Evolutionary conservation across 2,329 filamentous ascomycete species (phyloP), one percentile per base, ranked within the genome.

Genomic region (Pseudohalonectria lignicola): DNA sequence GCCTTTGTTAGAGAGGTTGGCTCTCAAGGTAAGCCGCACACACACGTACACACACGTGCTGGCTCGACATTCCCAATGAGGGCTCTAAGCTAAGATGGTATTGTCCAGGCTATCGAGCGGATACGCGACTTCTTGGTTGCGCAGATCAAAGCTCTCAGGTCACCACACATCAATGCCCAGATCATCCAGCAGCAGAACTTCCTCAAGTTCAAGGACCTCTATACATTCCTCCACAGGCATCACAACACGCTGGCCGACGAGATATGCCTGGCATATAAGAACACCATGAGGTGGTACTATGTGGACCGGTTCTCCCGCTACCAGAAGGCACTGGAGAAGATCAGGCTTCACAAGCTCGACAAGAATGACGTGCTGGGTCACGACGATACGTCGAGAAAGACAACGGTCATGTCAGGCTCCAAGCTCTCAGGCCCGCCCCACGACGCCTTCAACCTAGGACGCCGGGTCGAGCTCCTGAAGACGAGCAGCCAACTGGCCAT

Each of bases 271-370:
- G 92, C 93, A 4, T 98, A 98, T 53, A 81, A 93, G 64, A 94
- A 95, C 56, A 98, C 93, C 0, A 98, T 98, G 86, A 78, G 87
- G 38, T 98, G 92, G 92, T 98, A 98, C 54, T 96, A 96, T 55
- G 63, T 82, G 38, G 92, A 83, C 47, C 86, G 95, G 56, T 98
- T 98, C 54, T 79, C 76, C 4, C 79, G 90, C 25, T 98, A 98
- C 57, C 78, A 83, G 45, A 79, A 80, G 49, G 80, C 92, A 0
- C 67, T 98, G 5, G 80, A 82, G 39, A 93, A 86, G 56, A 71
- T 98, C 43, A 90, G 84, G 52, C 59, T 96, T 3, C 87, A 95
- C 52, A 59, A 71, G 4, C 69, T 94, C 41, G 90, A 95, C 52
- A 87, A 82, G 53, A 79, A 81, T 46, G 87, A 95, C 52, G 73